phyloP scores from a whole-genome alignment of 2,329 filamentous ascomycete genomes.

The Ophiostoma tasmaniense region DNA sequence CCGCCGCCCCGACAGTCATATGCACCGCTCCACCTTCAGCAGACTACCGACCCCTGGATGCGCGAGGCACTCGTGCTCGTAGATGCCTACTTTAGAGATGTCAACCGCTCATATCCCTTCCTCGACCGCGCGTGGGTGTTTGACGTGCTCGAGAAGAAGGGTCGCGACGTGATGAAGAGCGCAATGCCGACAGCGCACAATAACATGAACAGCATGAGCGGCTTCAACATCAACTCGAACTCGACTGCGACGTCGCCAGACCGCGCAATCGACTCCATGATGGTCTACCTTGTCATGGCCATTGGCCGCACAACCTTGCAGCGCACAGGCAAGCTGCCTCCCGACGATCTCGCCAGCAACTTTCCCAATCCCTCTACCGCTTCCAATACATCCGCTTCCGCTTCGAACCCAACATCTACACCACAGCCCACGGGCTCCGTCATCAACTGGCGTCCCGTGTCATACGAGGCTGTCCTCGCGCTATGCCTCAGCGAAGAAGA shows the following conservation, averaged over 20 bases:
- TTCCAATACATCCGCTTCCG: neutral
- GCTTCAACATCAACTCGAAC: conserved; percentile 11
- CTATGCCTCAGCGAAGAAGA: conserved; percentile 30
- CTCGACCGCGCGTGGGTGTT: conserved; percentile 32
- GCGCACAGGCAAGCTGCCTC: conserved; percentile 34
- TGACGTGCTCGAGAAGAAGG: conserved; percentile 28
- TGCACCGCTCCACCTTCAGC: conserved; percentile 22
- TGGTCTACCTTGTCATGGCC: conserved; percentile 38
- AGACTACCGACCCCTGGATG: conserved; percentile 16
- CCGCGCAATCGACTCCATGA: conserved; percentile 26
- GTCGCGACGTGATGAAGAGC: conserved; percentile 3
- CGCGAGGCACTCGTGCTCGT: conserved; percentile 26
- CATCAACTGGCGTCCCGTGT: conserved; percentile 24
- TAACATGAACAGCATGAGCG: neutral
- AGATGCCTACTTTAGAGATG: conserved; percentile 40
- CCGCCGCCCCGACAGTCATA: neutral
- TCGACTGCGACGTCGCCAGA: neutral
- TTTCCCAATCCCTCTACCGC: conserved; percentile 22
- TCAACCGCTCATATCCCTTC: conserved; percentile 39
- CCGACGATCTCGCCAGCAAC: conserved; percentile 24
- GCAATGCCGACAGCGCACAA: neutral
- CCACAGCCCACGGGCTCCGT: neutral
- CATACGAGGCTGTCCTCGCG: conserved; percentile 34
- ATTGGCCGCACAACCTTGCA: conserved; percentile 38
- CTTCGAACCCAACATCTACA: neutral